Evolutionary conservation across 2,329 filamentous ascomycete genomes (phyloP), one percentile per base, ranked within the genome.

Genomic region (Phoma herbarum): DNA sequence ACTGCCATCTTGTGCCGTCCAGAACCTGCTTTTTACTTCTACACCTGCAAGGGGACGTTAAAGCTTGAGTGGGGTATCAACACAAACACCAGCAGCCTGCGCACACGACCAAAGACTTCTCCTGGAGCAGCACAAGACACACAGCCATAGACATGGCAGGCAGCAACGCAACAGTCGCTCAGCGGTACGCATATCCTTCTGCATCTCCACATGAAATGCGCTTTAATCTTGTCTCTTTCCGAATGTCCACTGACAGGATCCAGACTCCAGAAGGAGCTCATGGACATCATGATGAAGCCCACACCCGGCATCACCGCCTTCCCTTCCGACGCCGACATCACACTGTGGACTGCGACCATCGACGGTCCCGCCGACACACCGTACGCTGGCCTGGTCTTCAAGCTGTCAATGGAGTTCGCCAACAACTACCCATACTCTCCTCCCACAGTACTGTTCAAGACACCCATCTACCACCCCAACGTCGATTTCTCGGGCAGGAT

Each of bases 401-500:
- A 97, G 83, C 90, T 99, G 67, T 90, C 88, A 68, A 94, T 99
- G 76, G 85, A 88, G 46, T 99, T 98, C 80, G 93, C 94, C 9
- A 83, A 86, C 70, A 97, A 94, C 81, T 99, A 99, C 77, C 95
- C 95, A 10, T 97, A 97, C 78, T 86, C 89, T 1, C 87, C 95
- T 22, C 95, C 95, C 0, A 92, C 90, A 2, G 95, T 99, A 18
- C 85, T 97, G 59, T 99, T 97, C 88, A 96, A 93, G 83, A 99
- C 96, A 7, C 95, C 95, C 35, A 97, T 99, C 80, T 99, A 98
- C 84, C 95, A 99, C 79, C 95, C 95, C 52, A 99, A 99, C 72
- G 92, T 99, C 69, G 95, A 99, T 81, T 97, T 99, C 82, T 93
- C 91, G 3, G 95, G 95, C 39, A 87, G 95, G 56, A 99, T 99